Evolutionary conservation across 202 grass and related monocot genomes (phyloP), one percentile per base, ranked within the genome.

Genomic region (Brachypodium distachyon): DNA sequence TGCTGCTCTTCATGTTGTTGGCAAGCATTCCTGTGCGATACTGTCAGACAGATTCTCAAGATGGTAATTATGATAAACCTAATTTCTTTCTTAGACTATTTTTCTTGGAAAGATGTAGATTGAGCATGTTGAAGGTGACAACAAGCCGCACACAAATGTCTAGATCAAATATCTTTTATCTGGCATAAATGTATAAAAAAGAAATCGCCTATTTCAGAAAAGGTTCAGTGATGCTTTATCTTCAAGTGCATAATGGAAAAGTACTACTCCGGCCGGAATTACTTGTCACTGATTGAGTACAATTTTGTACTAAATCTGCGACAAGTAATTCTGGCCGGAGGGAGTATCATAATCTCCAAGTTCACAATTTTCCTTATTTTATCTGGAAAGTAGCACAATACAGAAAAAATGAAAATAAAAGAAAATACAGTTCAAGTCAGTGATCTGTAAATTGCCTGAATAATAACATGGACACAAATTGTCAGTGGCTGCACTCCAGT

Each of bases 41-140:
- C 29, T 66, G 85, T 67, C 66, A 80, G 61, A 91, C 88, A 64
- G 59, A 91, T 87, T 40, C 81, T 25, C 85, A 89, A 70, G 93
- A 97, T 83, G 87, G 93, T 97, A 89, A 91, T 9, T 57, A 63
- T 25, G 12, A 46, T 48, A 59, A 55, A 67, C 38, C 37, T 70
- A 34, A 19, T 61, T 65, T 78, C 54, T 80, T 84, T 53, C 19
- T 80, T 80, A 47, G 34, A 53, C 46, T 65, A 61, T 22, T 17
- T 26, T 67, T 5, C 48, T 47, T 86, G 29, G 40, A 43, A 79
- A 54, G 32, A n/a, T 72, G 12, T 75, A 72, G 41, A 64, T 58
- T 52, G 37, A 52, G 19, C 34, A 83, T 76, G 17, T 21, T 63
- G 40, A 23, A 46, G 14, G 10, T 71, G 13, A 61, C 58, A 80